These are phyloP conservation scores for Aspergillus carlsbadensis DNA, from an alignment of 495 filamentous ascomycete genomes.

Conservation along the genomic window DNA sequence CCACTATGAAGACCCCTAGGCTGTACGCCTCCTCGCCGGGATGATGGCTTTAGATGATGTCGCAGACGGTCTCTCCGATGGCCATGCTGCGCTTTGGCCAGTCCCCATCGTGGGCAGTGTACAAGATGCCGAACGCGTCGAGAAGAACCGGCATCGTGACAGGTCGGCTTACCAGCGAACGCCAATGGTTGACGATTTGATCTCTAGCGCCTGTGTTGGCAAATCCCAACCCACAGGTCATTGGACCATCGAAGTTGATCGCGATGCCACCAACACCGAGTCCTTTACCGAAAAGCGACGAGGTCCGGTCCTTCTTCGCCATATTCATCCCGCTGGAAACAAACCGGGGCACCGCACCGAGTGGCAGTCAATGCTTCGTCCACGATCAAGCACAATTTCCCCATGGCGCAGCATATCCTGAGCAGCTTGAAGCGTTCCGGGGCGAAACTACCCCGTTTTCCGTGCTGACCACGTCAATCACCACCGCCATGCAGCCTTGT, in stretches of 20 bases:
- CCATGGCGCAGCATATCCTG: neutral
- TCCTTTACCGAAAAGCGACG: neutral
- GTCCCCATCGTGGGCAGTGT: neutral
- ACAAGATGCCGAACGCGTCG: neutral
- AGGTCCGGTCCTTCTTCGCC: neutral
- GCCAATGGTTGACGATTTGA: neutral
- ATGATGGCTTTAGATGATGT: neutral
- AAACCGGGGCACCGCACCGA: neutral
- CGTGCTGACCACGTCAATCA: neutral
- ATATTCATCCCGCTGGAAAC: neutral
- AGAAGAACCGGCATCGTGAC: neutral
- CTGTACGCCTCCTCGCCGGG: neutral
- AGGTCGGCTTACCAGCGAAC: neutral
- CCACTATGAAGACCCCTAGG: neutral
- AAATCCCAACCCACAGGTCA: neutral
- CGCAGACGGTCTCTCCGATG: neutral
- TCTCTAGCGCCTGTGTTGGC: neutral
- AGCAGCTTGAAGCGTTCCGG: neutral
- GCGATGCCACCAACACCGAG: neutral
- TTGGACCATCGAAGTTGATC: neutral
- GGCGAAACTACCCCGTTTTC: neutral
- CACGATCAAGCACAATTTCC: neutral
- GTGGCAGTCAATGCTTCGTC: neutral
- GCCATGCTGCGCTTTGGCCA: neutral
- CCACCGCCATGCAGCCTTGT: neutral